Evolutionary conservation across 1,284 basidiomycete genomes (phyloP).

Genomic region (Ceratobasidium sp.): DNA sequence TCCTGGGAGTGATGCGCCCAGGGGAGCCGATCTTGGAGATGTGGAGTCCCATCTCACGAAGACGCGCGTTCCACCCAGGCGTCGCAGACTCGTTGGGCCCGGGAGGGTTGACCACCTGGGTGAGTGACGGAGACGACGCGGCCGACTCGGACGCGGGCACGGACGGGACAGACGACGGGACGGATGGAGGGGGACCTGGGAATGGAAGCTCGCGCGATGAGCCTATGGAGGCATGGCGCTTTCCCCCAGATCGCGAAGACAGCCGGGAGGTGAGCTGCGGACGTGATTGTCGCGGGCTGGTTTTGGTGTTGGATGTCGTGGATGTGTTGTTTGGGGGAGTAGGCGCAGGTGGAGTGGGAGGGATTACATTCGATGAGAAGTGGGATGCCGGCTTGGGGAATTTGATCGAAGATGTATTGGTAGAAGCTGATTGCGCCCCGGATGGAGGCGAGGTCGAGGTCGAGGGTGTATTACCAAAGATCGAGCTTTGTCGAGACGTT

Average conservation of each 20-base stretch:
- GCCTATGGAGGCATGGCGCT: constrained; percentile 30
- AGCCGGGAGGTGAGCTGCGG: constrained; percentile 30
- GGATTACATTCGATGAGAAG: constrained; percentile 5
- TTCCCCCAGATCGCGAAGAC: constrained; percentile 24
- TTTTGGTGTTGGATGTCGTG: constrained; percentile 14
- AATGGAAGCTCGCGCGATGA: constrained; percentile 27
- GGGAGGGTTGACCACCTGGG: neutral
- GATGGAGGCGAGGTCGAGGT: constrained; percentile 4
- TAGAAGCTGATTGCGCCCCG: constrained; percentile 5
- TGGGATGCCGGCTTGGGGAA: neutral
- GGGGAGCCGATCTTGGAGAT: constrained; percentile 11
- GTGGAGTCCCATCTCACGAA: constrained; percentile 14
- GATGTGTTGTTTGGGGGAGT: neutral
- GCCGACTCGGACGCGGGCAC: too few relatives aligned
- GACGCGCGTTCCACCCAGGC: constrained; percentile 24
- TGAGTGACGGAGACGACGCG: neutral
- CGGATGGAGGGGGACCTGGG: neutral
- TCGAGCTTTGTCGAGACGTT: neutral
- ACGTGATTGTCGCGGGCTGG: neutral
- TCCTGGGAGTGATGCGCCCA: neutral
- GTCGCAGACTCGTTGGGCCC: neutral
- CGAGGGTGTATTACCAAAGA: neutral
- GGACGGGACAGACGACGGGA: too few relatives aligned
- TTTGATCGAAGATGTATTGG: neutral
- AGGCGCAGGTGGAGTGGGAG: neutral